Percentiles rank a stretch among this genome's conserved stretches.
Evolutionary conservation across 2,329 filamentous ascomycete genomes (phyloP).

Genomic region (Pyricularia pennisetigena): DNA sequence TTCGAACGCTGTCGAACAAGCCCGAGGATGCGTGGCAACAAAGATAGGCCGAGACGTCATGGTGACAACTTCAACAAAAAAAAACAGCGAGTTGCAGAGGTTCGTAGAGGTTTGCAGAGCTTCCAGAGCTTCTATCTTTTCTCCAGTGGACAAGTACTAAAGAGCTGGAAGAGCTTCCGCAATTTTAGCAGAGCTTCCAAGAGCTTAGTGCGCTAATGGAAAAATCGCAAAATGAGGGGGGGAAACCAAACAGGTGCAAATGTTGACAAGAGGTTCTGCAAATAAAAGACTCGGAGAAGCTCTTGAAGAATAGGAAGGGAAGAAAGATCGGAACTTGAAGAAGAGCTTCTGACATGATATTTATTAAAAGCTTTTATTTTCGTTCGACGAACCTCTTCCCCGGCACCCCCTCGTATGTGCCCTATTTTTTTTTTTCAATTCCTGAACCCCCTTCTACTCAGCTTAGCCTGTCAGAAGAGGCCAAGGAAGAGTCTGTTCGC

Average conservation of each 20-base stretch:
- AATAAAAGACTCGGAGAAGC: background rate
- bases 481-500: background rate
- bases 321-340: background rate
- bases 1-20: slow-evolving; percentile 96
- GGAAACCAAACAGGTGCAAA: background rate
- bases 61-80: background rate
- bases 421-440: background rate
- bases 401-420: background rate
- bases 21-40: slow-evolving; percentile 84
- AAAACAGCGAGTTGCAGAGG: background rate
- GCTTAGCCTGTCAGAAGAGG: background rate
- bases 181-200: background rate
- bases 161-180: background rate
- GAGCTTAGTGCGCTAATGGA: background rate
- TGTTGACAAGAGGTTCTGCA: background rate
- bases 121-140: background rate
- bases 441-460: background rate
- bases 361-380: background rate
- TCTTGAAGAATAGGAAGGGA: background rate
- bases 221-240: background rate
- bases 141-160: slow-evolving; percentile 1
- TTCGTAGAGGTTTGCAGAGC: background rate
- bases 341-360: background rate
- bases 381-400: background rate
- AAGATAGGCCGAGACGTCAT: slow-evolving; percentile 54